Evolutionary conservation across 345 rosid genomes (phyloP).

Genomic region (Erysimum cheiranthoides): DNA sequence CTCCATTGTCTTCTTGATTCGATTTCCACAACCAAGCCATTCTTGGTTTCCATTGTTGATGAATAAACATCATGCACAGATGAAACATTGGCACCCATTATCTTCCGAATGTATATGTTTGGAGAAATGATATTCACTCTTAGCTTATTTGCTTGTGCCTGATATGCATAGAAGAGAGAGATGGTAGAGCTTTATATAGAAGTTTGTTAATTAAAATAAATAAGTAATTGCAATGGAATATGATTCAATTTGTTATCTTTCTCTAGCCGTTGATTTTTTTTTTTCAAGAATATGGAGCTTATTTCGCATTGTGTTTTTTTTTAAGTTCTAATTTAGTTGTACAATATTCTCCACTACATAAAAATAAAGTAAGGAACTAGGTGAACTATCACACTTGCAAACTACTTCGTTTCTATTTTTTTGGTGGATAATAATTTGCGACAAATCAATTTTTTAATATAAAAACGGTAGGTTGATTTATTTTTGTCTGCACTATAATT

Average conservation of each 20-base stretch:
- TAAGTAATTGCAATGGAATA: conserved; percentile 26
- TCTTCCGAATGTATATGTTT: conserved; percentile 14
- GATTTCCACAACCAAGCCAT: conserved; percentile 48
- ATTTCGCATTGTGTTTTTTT: conserved; percentile 19
- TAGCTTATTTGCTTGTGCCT: conserved; percentile 17
- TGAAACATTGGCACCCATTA: conserved; percentile 47
- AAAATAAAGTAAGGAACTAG: background rate
- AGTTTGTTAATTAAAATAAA: background rate
- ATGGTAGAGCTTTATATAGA: conserved; percentile 26
- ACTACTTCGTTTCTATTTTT: background rate
- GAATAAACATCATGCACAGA: conserved; percentile 41
- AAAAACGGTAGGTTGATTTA: background rate
- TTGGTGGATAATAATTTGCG: background rate
- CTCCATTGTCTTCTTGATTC: conserved; percentile 67
- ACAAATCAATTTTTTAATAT: background rate
- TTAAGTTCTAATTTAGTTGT: background rate
- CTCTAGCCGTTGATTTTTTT: conserved; percentile 24
- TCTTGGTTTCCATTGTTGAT: conserved; percentile 35
- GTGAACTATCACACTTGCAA: background rate
- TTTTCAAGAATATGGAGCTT: conserved; percentile 10
- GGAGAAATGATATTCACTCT: conserved; percentile 20
- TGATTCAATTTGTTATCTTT: conserved; percentile 33
- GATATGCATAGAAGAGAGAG: conserved; percentile 10
- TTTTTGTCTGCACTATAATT: too few species aligned
- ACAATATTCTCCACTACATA: conserved; percentile 35